Conservation (phyloP, 106 monocot genomes). For the Dioscorea alata region DNA sequence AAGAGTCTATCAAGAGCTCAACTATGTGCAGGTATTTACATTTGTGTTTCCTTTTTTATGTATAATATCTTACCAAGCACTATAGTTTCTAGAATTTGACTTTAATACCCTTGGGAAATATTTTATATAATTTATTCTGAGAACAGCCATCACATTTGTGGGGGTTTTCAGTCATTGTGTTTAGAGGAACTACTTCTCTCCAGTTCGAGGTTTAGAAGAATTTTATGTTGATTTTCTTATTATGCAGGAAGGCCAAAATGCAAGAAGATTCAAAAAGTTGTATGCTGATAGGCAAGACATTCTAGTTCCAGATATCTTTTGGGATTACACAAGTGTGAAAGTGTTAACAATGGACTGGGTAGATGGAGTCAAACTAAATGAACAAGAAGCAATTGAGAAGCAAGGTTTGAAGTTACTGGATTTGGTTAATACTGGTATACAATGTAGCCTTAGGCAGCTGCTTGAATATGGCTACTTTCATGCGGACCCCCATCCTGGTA, state of each 20-base stretch:
- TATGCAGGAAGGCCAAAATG: conserved; percentile 96
- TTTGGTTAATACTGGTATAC: conserved; percentile 92
- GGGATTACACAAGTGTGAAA: conserved; percentile 96
- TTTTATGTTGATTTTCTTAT: neutral
- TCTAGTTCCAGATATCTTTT: conserved; percentile 92
- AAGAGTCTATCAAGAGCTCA: conserved; percentile 97
- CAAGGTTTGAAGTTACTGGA: conserved; percentile 85
- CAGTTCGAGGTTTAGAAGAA: neutral
- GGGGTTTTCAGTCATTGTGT: neutral
- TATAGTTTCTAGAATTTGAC: too few relatives aligned
- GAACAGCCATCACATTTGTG: neutral
- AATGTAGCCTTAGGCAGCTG: conserved; percentile 95
- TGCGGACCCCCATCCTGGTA: conserved; percentile 98
- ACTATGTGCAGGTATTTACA: conserved; percentile 83
- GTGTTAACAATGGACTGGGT: conserved; percentile 99
- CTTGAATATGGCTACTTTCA: conserved; percentile 98
- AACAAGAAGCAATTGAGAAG: conserved; percentile 89
- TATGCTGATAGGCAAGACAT: conserved; percentile 98
- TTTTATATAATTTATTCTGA: too few relatives aligned
- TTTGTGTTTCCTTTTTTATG: neutral
- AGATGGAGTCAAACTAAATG: conserved; percentile 86
- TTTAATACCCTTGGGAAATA: too few relatives aligned
- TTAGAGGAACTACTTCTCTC: neutral
- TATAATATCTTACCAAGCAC: neutral
- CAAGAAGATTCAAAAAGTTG: conserved; percentile 90